Evolutionary conservation across 371 early-diverging fungal species (phyloP), one percentile per base, ranked within the genome.

Genomic region (Apophysomyces ossiformis): DNA sequence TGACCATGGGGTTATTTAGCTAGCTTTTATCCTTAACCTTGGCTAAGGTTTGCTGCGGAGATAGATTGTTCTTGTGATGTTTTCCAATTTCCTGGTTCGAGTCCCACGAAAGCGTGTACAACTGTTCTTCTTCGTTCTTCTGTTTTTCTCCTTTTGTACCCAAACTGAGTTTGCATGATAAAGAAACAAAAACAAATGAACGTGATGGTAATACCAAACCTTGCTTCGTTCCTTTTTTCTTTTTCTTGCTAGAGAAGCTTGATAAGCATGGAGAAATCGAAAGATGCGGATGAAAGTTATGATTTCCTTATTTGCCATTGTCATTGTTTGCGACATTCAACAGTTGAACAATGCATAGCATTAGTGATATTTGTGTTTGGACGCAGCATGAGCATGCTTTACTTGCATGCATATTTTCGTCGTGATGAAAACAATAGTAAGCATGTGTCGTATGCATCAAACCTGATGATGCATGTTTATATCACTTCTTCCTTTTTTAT

Each of bases 1-100:
- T 26, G 12, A 64, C 59, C 36, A 57, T 69, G 15, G 37, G 65
- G 15, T 67, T 66, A 58, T 67, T 81, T 13, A 79, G 82, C 46
- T 79, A 81, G 41, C 71, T 58, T 8, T 16, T 81, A 8, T 36
- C 12, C 5, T 4, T 54, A 41, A 41, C 5, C 41, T 41, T 41
- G 41, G 41, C 41, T 41, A 41, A 41, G 13, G 32, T 13, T 41
- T 41, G 41, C 41, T 41, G 41, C 41, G 41, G 41, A 41, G 41
- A 41, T 26, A 26, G 13, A 41, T 11, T 41, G 13, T 1, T 41
- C 41, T 26, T 26, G 32, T 26, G 32, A 26, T 26, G 32, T 26
- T 26, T 26, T 26, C 32, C 32, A 26, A 26, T 26, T 2, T 26
- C 32, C 32, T 26, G 41, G 41, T 41, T 41, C 11, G 41, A 41